These are phyloP conservation scores for Przewalskia tangutica DNA, from an alignment of 257 asterid species.

Conservation along the genomic window DNA sequence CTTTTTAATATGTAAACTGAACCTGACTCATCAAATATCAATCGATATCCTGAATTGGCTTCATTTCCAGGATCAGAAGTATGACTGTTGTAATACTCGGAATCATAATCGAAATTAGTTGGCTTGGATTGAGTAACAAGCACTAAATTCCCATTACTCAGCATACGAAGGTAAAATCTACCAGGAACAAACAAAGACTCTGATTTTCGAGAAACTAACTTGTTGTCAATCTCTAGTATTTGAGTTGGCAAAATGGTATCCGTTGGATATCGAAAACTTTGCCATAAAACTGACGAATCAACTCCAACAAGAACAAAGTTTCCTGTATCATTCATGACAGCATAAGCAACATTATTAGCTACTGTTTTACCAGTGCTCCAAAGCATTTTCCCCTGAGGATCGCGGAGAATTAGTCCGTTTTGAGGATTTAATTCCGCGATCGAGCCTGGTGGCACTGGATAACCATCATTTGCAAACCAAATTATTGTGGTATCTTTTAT, in stretches of 20 bases:
- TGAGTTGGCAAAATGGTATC: slow-evolving; percentile 32
- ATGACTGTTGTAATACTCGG: slow-evolving; percentile 25
- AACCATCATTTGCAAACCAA: slow-evolving; percentile 28
- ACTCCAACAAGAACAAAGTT: slow-evolving; percentile 26
- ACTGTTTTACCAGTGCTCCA: slow-evolving; percentile 12
- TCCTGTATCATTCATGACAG: slow-evolving; percentile 42
- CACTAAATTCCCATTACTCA: slow-evolving; percentile 20
- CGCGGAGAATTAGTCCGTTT: slow-evolving; percentile 26
- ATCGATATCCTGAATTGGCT: slow-evolving; percentile 22
- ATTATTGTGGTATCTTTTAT: slow-evolving; percentile 36
- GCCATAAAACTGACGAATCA: slow-evolving; percentile 31
- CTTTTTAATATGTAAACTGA: slow-evolving; percentile 13
- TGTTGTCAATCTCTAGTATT: neutral
- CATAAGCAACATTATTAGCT: slow-evolving; percentile 16
- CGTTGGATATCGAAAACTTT: slow-evolving; percentile 29
- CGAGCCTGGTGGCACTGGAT: slow-evolving; percentile 32
- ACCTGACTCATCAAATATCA: slow-evolving; percentile 26
- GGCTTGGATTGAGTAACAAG: slow-evolving; percentile 21
- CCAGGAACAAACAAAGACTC: slow-evolving; percentile 28
- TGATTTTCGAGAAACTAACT: slow-evolving; percentile 4
- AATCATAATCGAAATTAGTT: slow-evolving; percentile 12
- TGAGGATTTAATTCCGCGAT: slow-evolving; percentile 16
- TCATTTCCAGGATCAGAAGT: slow-evolving; percentile 16
- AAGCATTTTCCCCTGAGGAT: slow-evolving; percentile 15
- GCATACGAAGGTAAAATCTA: slow-evolving; percentile 36